A percentile compares a stretch with the other conserved stretches of the same genome.
Conservation (phyloP, 495 filamentous ascomycete genomes). For the Penicillium dipodomyicola region DNA sequence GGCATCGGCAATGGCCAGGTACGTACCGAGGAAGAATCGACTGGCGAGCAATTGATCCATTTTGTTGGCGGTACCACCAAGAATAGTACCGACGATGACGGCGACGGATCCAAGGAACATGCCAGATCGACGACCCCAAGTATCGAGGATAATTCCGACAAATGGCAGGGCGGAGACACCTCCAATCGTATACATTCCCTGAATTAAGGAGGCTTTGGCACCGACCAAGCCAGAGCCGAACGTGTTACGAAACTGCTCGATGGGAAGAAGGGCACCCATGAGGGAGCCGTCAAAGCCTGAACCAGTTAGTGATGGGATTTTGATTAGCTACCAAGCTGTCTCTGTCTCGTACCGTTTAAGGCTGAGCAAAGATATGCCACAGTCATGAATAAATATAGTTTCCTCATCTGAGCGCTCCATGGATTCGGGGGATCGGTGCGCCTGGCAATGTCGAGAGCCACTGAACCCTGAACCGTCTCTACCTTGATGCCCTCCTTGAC, state of each 20-base stretch:
- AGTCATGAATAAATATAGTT: constrained; percentile 11
- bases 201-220: constrained; percentile 50
- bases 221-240: constrained; percentile 17
- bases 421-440: constrained; percentile 15
- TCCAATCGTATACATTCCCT: constrained; percentile 58
- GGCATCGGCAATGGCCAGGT: background rate
- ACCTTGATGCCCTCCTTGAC: constrained; percentile 11
- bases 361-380: constrained; percentile 16
- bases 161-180: constrained; percentile 53
- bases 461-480: constrained; percentile 16
- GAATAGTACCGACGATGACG: constrained; percentile 57
- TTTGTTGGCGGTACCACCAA: constrained; percentile 47
- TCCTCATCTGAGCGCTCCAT: constrained; percentile 14
- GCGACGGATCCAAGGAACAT: constrained; percentile 59
- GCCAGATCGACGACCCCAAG: constrained; percentile 58
- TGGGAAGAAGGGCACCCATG: constrained; percentile 17
- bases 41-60: constrained; percentile 61
- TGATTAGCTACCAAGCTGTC: background rate
- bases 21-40: constrained; percentile 58
- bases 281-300: constrained; percentile 18
- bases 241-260: constrained; percentile 7
- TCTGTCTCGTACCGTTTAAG: constrained; percentile 1
- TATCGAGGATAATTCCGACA: constrained; percentile 49
- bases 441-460: constrained; percentile 17
- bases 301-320: background rate